Evolutionary conservation across 2,329 filamentous ascomycete species (phyloP).

Genomic region (Pseudogymnoascus verrucosus): DNA sequence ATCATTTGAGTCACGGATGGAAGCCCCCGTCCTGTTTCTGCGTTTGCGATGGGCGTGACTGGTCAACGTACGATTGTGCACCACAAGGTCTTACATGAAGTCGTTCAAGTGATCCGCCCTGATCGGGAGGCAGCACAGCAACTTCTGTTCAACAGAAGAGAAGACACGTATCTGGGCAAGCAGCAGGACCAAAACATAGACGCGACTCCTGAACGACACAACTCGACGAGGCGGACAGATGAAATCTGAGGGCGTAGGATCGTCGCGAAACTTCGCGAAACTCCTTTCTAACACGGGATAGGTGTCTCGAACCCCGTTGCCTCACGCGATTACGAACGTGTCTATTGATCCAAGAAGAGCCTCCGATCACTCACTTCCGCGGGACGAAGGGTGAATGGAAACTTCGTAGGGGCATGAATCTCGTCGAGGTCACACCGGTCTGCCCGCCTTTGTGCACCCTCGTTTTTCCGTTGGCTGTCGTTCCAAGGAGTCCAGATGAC

Average conservation of each 20-base stretch:
- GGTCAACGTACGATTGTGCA: neutral
- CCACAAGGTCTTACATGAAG: neutral
- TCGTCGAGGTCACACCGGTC: neutral
- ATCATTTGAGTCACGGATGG: neutral
- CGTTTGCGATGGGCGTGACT: neutral
- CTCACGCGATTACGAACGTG: neutral
- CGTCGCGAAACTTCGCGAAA: neutral
- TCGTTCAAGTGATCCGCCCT: neutral
- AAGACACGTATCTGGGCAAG: neutral
- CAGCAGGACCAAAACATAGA: neutral
- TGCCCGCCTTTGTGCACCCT: neutral
- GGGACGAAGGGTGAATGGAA: neutral
- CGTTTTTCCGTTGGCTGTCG: neutral
- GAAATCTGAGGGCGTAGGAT: neutral
- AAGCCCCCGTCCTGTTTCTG: neutral
- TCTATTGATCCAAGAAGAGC: neutral
- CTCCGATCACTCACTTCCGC: neutral
- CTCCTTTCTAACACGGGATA: neutral
- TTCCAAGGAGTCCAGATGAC: neutral
- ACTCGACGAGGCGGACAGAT: neutral
- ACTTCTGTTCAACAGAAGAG: neutral
- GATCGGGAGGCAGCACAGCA: neutral
- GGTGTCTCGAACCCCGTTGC: neutral
- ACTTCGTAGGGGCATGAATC: neutral
- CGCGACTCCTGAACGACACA: neutral